Evolutionary conservation across 2,329 filamentous ascomycete species (phyloP).

Genomic region (Aspergillus brasiliensis): DNA sequence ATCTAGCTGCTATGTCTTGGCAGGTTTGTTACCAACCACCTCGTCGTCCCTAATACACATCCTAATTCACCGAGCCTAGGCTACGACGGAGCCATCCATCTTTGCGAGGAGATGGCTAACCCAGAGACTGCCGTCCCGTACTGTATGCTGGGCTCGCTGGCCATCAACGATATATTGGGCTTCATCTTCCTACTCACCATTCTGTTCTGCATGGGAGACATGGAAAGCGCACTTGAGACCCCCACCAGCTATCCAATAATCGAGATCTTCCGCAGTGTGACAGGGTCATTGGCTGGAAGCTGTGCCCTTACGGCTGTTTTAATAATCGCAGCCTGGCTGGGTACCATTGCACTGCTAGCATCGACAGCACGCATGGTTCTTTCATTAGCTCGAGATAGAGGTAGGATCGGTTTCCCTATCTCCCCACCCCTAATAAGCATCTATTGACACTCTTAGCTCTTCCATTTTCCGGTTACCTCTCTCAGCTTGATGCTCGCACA

Average conservation of each 20-base stretch:
- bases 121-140: neutral
- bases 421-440: neutral
- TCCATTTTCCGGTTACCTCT: neutral
- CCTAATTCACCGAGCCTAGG: constrained; percentile 5
- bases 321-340: neutral
- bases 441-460: neutral
- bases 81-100: constrained; percentile 16
- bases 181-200: constrained; percentile 24
- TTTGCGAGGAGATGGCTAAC: constrained; percentile 9
- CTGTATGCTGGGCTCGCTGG: constrained; percentile 22
- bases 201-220: constrained; percentile 27
- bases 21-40: constrained; percentile 7
- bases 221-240: constrained; percentile 32
- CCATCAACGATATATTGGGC: constrained; percentile 33
- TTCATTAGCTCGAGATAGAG: constrained; percentile 7
- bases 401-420: neutral
- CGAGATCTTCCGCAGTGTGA: constrained; percentile 39
- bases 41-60: too few species aligned
- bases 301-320: neutral
- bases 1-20: constrained; percentile 12
- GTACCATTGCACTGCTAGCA: constrained; percentile 5
- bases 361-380: constrained; percentile 3
- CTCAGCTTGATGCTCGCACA: neutral
- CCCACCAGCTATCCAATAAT: constrained; percentile 47
- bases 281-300: constrained; percentile 1